A percentile compares a stretch with the other conserved stretches of the same genome.
These are phyloP conservation scores for Wickerhamomyces sp. DNA, from an alignment of 1,139 yeast genomes.

Conservation along the genomic window DNA sequence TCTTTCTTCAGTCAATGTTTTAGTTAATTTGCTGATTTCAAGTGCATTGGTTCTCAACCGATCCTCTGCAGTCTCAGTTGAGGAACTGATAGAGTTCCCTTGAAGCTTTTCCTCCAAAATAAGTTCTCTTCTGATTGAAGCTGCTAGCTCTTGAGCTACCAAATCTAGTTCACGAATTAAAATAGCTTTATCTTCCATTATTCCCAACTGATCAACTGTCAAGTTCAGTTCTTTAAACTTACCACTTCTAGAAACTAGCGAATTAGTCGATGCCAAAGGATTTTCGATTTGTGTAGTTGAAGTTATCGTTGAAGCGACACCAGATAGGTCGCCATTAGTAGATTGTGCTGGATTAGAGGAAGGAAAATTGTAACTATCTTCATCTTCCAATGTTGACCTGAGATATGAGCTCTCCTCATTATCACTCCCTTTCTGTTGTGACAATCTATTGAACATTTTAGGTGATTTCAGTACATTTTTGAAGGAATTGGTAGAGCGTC, in stretches of 20 bases:
- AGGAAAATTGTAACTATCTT: too few relatives aligned
- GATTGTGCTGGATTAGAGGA: too few relatives aligned
- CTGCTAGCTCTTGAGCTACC: constrained; percentile 68
- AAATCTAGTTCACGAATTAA: constrained; percentile 60
- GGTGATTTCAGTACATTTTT: constrained; percentile 13
- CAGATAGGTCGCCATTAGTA: neutral
- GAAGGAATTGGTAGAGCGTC: constrained; percentile 1
- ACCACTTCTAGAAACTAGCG: constrained; percentile 11
- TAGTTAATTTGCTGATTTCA: constrained; percentile 48
- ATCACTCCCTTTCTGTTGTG: constrained; percentile 7
- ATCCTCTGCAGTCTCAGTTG: constrained; percentile 22
- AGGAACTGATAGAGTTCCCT: constrained; percentile 9
- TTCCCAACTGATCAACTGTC: constrained; percentile 56
- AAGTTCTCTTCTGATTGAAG: constrained; percentile 64
- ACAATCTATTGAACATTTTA: constrained; percentile 19
- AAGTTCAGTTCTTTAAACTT: constrained; percentile 27
- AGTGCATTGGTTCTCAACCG: constrained; percentile 42
- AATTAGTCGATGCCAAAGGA: neutral
- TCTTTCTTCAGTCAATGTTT: constrained; percentile 59
- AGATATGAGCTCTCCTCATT: neutral
- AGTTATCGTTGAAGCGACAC: neutral
- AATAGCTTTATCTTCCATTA: constrained; percentile 54
- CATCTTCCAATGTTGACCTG: neutral
- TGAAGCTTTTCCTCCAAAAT: constrained; percentile 46
- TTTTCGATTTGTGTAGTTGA: neutral